phyloP scores from a whole-genome alignment of 768 basidiomycete species.

The Tephrocybe sp. region DNA sequence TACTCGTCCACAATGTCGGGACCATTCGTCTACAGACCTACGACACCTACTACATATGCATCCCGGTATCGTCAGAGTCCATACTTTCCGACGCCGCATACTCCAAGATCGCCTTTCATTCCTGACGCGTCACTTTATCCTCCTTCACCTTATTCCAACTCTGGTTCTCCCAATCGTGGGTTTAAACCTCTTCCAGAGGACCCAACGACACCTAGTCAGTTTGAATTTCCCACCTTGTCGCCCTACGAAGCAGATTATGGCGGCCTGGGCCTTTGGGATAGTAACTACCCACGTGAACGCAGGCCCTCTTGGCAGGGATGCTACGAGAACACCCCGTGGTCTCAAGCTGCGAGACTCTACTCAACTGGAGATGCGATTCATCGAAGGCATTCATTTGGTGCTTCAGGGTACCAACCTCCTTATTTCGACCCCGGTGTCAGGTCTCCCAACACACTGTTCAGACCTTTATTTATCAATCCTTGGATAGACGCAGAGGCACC shows the following conservation, averaged over 20 bases:
- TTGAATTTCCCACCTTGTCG: background rate
- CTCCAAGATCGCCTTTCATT: background rate
- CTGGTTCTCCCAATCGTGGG: background rate
- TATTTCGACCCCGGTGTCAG: background rate
- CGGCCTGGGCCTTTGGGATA: background rate
- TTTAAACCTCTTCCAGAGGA: background rate
- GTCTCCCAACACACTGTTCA: background rate
- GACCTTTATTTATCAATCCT: background rate
- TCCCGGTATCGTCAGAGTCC: background rate
- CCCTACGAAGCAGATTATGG: background rate
- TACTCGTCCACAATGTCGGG: background rate
- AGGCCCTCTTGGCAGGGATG: background rate
- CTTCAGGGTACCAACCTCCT: background rate
- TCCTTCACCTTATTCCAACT: constrained; percentile 3
- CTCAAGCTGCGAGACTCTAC: background rate
- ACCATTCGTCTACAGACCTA: background rate
- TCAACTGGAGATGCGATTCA: background rate
- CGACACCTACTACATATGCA: background rate
- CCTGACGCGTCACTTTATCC: background rate
- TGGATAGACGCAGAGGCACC: constrained; percentile 7
- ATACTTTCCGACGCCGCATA: background rate
- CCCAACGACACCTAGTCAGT: constrained; percentile 5
- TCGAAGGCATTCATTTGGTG: background rate
- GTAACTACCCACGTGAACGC: background rate
- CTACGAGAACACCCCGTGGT: background rate